Percentiles rank a stretch among this genome's conserved stretches.
Conservation (phyloP, 176 grass and related monocot genomes). For the Aegilops bicornis region DNA sequence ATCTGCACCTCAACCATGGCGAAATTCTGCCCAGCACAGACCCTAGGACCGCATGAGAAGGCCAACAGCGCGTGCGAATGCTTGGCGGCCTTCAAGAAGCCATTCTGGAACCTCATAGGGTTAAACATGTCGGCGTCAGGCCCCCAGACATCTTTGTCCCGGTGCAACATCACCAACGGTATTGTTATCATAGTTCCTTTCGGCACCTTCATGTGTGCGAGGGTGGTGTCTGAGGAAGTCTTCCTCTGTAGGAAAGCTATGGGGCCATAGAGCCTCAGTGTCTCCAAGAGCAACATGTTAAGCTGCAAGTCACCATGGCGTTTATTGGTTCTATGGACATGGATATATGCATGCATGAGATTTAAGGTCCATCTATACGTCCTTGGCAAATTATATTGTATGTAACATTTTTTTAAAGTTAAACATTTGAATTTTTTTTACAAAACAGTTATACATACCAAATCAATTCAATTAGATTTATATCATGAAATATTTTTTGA, state of each 20-base stretch:
- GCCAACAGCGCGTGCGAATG: constrained; percentile 37
- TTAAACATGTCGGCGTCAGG: constrained; percentile 51
- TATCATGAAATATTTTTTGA: too few relatives aligned
- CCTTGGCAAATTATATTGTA: neutral
- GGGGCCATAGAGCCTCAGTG: constrained; percentile 37
- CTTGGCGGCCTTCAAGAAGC: constrained; percentile 22
- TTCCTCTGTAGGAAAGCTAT: constrained; percentile 14
- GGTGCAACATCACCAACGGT: constrained; percentile 33
- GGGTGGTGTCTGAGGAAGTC: neutral
- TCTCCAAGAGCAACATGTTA: constrained; percentile 40
- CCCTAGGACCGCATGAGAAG: constrained; percentile 39
- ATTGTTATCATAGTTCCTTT: constrained; percentile 4
- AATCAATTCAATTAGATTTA: neutral
- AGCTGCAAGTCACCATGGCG: neutral
- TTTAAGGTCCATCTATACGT: too few relatives aligned
- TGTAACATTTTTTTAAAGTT: too few relatives aligned
- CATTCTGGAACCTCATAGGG: constrained; percentile 46
- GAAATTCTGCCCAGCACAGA: constrained; percentile 56
- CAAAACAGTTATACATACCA: too few relatives aligned
- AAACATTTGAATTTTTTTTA: too few relatives aligned
- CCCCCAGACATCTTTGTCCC: constrained; percentile 54
- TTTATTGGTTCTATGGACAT: neutral
- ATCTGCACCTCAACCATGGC: constrained; percentile 42
- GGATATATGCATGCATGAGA: neutral
- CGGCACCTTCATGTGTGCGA: constrained; percentile 1